Conservation (phyloP, 352 stramenopile genomes). For the Phytophthora capsici region DNA sequence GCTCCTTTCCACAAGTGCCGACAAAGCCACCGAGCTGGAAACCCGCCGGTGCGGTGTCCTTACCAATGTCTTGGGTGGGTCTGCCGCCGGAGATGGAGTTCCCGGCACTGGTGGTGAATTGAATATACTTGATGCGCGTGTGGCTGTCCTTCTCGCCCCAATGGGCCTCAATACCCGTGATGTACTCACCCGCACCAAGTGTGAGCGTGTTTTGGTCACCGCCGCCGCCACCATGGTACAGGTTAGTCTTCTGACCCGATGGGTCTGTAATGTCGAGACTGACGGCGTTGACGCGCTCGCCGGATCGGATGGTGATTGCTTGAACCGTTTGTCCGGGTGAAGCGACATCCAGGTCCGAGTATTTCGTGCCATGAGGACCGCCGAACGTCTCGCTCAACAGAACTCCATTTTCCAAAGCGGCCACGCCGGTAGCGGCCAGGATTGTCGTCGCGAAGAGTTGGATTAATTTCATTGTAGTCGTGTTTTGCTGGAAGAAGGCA, state of each 20-base stretch:
- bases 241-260: neutral
- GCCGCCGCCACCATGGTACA: slow-evolving; percentile 14
- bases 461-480: neutral
- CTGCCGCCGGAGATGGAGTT: slow-evolving; percentile 1
- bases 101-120: slow-evolving; percentile 6
- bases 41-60: neutral
- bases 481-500: neutral
- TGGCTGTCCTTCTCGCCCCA: slow-evolving; percentile 8
- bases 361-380: neutral
- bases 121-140: slow-evolving; percentile 21
- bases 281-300: neutral
- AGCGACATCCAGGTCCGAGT: neutral
- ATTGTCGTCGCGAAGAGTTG: neutral
- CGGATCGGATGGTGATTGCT: neutral
- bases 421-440: neutral
- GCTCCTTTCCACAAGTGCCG: neutral
- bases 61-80: slow-evolving; percentile 4
- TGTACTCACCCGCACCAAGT: slow-evolving; percentile 6
- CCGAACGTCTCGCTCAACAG: neutral
- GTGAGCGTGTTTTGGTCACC: neutral
- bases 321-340: neutral
- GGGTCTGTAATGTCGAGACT: neutral
- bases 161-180: slow-evolving; percentile 13
- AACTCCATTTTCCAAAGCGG: neutral
- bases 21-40: slow-evolving; percentile 14